Evolutionary conservation across 2,329 filamentous ascomycete genomes (phyloP), one percentile per base, ranked within the genome.

Genomic region (Colletotrichum tropicicola): DNA sequence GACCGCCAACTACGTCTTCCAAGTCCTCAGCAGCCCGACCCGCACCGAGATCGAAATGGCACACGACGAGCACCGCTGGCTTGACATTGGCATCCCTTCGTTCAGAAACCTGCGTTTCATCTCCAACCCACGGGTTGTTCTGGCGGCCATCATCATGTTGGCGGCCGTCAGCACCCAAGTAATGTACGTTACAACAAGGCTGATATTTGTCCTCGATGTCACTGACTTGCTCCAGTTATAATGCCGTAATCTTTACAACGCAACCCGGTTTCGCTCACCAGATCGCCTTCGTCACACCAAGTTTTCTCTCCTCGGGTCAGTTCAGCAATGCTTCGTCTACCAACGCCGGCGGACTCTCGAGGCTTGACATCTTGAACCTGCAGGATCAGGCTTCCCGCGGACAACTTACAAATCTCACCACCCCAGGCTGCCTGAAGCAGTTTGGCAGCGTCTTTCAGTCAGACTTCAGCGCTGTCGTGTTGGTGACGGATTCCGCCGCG

Each of bases 1-100:
- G 1, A 82, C 80, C 3, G 84, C 80, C 10, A 86, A 85, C 73
- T 87, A 87, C 69, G 76, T 79, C 39, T 83, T 85, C 61, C 85
- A 87, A 71, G 77, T 85, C n/a, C 79, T 87, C 12, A 80, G 77
- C 68, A 86, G 84, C 67, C 85, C 85, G 6, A 86, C 83, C 7
- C 78, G 85, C 41, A 72, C 72, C 10, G 85, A 87, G 68, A 70
- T 87, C 8, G 75, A 79, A 27, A 71, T 68, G 12, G 84, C 84
- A 5, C 85, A 87, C 67, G 74, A 73, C 10, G 74, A 72, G 32
- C 77, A 75, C 68, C 74, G 70, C 45, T 87, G 84, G 85, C 72
- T 87, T 53, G 83, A 87, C 65, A 82, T 87, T 27, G 85, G 85
- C 6, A 77, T 87, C 17, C 82, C 84, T 6, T 86, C 85, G 10